phyloP scores from a whole-genome alignment of 2,329 filamentous ascomycete species.

The Calonectria pauciramosa region DNA sequence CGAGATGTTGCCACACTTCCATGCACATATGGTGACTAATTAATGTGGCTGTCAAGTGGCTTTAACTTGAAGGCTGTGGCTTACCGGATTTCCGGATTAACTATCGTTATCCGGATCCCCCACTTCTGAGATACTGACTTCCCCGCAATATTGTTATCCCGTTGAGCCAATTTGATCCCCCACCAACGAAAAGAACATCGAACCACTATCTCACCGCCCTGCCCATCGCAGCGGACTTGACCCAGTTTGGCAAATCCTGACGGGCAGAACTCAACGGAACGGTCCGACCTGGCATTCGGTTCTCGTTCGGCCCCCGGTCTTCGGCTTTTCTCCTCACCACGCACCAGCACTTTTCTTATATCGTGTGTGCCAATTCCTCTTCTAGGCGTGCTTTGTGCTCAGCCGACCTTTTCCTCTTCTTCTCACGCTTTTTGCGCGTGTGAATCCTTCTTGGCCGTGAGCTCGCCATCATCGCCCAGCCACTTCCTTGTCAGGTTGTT shows the following conservation, averaged over 20 bases:
- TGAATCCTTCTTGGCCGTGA: conserved; percentile 10
- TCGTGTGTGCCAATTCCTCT: conserved; percentile 18
- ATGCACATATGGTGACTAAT: background rate
- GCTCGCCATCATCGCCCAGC: conserved; percentile 5
- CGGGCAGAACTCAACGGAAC: conserved; percentile 32
- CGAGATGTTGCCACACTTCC: background rate
- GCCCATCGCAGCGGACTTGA: background rate
- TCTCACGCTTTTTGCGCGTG: conserved; percentile 9
- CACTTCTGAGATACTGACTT: background rate
- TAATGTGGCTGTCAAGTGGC: background rate
- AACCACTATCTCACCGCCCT: conserved; percentile 23
- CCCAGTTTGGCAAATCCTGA: conserved; percentile 17
- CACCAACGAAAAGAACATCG: conserved; percentile 15
- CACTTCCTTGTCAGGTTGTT: conserved; percentile 5
- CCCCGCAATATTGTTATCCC: background rate
- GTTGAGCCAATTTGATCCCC: background rate
- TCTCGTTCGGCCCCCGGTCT: conserved; percentile 30
- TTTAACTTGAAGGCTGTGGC: background rate
- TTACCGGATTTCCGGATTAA: conserved; percentile 12
- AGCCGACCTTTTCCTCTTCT: conserved; percentile 13
- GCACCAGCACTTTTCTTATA: conserved; percentile 19
- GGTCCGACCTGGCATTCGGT: conserved; percentile 23
- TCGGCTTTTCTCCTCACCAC: conserved; percentile 31
- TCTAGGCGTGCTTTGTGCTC: conserved; percentile 17
- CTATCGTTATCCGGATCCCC: background rate